Evolutionary conservation across 2,329 filamentous ascomycete genomes (phyloP).

Genomic region (Septoria linicola): DNA sequence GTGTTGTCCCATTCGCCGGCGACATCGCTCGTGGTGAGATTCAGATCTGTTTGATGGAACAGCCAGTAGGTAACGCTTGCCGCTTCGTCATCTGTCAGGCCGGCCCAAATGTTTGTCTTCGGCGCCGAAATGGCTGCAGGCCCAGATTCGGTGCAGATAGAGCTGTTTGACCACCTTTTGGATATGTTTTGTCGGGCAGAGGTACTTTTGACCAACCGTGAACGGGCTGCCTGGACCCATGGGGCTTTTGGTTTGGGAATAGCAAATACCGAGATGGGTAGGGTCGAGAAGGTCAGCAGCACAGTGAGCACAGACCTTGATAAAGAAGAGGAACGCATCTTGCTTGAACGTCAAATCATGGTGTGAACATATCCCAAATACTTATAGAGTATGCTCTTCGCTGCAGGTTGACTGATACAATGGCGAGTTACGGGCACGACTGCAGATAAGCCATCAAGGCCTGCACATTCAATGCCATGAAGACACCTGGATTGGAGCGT

Average conservation of each 20-base stretch:
- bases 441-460: no score
- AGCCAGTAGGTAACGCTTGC: slow-evolving; percentile 44
- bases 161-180: slow-evolving; percentile 21
- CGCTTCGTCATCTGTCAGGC: slow-evolving; percentile 42
- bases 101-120: slow-evolving; percentile 46
- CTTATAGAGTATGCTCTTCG: no score
- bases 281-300: not conserved
- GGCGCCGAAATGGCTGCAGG: slow-evolving; percentile 35
- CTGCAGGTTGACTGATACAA: no score
- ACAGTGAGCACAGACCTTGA: no score
- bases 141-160: slow-evolving; percentile 17
- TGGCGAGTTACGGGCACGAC: no score
- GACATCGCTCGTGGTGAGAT: slow-evolving; percentile 35
- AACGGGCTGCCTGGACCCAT: slow-evolving; percentile 26
- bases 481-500: no score
- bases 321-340: no score
- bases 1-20: slow-evolving; percentile 32
- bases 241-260: slow-evolving; percentile 25
- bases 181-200: not conserved
- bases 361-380: no score
- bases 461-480: no score
- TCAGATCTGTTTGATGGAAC: slow-evolving; percentile 43
- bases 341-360: no score
- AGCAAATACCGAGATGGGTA: not conserved
- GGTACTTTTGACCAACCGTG: slow-evolving; percentile 20